These are phyloP conservation scores for Xylariales sp. DNA, from an alignment of 2,329 filamentous ascomycete genomes.

Conservation along the genomic window DNA sequence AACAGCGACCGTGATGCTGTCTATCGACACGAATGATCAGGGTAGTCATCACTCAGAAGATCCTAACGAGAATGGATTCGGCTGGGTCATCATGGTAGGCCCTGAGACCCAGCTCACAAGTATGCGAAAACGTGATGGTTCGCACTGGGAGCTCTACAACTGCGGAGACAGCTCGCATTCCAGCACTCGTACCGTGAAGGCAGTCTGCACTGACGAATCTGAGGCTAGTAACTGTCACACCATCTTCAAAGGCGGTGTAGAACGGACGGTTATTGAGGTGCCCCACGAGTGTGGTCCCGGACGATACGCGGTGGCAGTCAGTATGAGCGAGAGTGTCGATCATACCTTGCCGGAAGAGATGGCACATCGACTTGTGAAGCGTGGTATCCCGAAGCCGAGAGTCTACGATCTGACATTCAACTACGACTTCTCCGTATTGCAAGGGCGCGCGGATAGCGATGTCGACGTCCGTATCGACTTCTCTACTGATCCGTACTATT, in stretches of 20 bases:
- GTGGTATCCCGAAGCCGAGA: constrained; percentile 17
- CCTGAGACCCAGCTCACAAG: constrained; percentile 48
- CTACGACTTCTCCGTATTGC: constrained; percentile 52
- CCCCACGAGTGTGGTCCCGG: constrained; percentile 53
- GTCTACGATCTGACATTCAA: constrained; percentile 54
- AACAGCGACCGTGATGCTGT: background rate
- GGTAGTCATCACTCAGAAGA: constrained; percentile 26
- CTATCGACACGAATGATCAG: constrained; percentile 44
- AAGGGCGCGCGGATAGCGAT: constrained; percentile 42
- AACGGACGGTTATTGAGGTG: constrained; percentile 54
- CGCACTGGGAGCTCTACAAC: constrained; percentile 56
- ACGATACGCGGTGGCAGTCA: constrained; percentile 52
- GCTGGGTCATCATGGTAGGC: constrained; percentile 47
- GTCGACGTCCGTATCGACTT: constrained; percentile 54
- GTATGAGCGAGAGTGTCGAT: constrained; percentile 42
- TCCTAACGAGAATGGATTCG: constrained; percentile 48
- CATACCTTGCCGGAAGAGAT: constrained; percentile 22
- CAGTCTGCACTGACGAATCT: constrained; percentile 51
- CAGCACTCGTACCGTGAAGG: constrained; percentile 49
- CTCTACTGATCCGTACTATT: constrained; percentile 52
- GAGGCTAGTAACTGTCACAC: constrained; percentile 51
- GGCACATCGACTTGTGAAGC: constrained; percentile 23
- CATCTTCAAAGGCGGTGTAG: constrained; percentile 51
- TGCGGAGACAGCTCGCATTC: constrained; percentile 49
- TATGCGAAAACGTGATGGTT: constrained; percentile 56